Evolutionary conservation across 129 eudicot species (phyloP).

Genomic region (Tanacetum coccineum): DNA sequence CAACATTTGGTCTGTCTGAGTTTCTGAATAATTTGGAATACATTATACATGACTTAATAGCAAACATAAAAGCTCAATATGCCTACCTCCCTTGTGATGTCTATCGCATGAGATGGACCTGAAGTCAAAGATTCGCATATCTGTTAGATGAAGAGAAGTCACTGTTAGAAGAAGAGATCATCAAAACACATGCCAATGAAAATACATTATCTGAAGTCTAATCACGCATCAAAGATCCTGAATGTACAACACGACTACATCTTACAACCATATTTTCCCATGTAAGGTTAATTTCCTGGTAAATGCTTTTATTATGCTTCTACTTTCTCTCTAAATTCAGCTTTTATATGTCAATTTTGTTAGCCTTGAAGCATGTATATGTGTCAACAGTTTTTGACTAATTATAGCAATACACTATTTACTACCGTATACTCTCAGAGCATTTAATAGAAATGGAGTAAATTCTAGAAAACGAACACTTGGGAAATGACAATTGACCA

Average conservation of each 20-base stretch:
- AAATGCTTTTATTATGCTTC: background rate
- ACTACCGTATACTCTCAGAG: conserved; percentile 8
- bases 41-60: background rate
- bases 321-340: background rate
- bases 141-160: conserved; percentile 38
- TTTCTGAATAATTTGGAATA: conserved; percentile 18
- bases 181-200: conserved; percentile 14
- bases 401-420: background rate
- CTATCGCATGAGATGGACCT: conserved; percentile 93
- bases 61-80: conserved; percentile 23
- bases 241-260: conserved; percentile 11
- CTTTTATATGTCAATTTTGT: conserved; percentile 1
- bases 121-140: conserved; percentile 85
- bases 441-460: background rate
- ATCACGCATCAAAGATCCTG: conserved; percentile 7
- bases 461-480: background rate
- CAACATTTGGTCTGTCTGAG: conserved; percentile 15
- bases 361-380: background rate
- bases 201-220: background rate
- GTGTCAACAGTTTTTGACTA: conserved; percentile 5
- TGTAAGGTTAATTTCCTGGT: background rate
- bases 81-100: conserved; percentile 91
- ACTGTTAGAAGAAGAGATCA: conserved; percentile 14
- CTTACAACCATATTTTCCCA: background rate
- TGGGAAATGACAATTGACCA: background rate